These are phyloP conservation scores for Cyamopsis tetragonoloba DNA, from an alignment of 306 rosid species.

Conservation along the genomic window DNA sequence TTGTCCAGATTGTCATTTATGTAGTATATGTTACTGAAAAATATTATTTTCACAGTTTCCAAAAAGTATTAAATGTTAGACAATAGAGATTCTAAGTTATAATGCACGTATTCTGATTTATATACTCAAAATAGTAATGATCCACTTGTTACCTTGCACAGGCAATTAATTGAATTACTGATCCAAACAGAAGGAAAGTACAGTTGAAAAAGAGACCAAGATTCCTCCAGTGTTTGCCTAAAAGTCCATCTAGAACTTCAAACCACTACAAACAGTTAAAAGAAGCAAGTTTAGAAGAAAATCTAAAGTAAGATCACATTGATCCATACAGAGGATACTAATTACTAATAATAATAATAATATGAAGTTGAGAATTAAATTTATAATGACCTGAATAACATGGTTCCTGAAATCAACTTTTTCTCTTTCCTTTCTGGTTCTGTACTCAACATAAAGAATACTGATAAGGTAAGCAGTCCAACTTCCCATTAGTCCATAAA, in stretches of 20 bases:
- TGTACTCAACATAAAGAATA: constrained; percentile 85
- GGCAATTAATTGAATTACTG: constrained; percentile 94
- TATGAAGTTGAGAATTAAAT: too few relatives aligned
- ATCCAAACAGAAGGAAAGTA: constrained; percentile 96
- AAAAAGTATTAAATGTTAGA: too few relatives aligned
- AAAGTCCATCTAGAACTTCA: constrained; percentile 95
- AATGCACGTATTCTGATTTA: background rate
- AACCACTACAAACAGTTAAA: constrained; percentile 63
- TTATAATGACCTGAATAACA: constrained; percentile 73
- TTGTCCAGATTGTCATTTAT: constrained; percentile 98
- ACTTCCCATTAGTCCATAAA: constrained; percentile 94
- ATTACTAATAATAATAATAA: background rate
- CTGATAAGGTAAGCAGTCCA: constrained; percentile 98
- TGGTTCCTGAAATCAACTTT: constrained; percentile 94
- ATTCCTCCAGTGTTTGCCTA: constrained; percentile 95
- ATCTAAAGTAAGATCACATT: background rate
- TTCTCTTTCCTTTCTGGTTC: constrained; percentile 96
- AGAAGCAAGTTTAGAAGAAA: constrained; percentile 2
- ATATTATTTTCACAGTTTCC: too few relatives aligned
- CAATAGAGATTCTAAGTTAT: background rate
- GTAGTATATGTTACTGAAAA: constrained; percentile 82
- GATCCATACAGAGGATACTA: background rate
- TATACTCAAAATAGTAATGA: background rate
- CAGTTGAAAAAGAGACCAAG: constrained; percentile 90
- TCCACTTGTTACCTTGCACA: constrained; percentile 72